Evolutionary conservation across 1,139 yeast species (phyloP).

Genomic region (Waltiozyma solani): DNA sequence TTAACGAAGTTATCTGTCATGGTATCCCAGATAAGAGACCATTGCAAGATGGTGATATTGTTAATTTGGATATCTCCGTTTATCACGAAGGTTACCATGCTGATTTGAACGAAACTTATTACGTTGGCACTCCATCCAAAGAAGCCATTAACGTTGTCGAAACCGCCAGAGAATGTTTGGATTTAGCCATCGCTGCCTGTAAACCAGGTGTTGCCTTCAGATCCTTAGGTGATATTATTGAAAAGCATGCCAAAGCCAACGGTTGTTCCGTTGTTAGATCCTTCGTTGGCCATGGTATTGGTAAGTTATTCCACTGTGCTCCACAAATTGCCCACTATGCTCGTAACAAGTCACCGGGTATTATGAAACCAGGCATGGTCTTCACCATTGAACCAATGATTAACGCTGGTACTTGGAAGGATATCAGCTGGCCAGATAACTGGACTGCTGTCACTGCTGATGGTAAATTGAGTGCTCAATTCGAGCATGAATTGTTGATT

Average conservation of each 20-base stretch:
- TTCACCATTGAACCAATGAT: slow-evolving; percentile 99
- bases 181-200: slow-evolving; percentile 69
- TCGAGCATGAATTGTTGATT: slow-evolving; percentile 85
- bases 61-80: slow-evolving; percentile 82
- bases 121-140: slow-evolving; percentile 88
- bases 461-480: slow-evolving; percentile 87
- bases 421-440: slow-evolving; percentile 91
- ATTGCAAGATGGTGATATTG: slow-evolving; percentile 87
- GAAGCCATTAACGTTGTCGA: slow-evolving; percentile 85
- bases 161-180: slow-evolving; percentile 85
- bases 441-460: slow-evolving; percentile 94
- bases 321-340: slow-evolving; percentile 96
- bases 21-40: slow-evolving; percentile 91
- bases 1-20: slow-evolving; percentile 93
- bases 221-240: slow-evolving; percentile 81
- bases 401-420: slow-evolving; percentile 76
- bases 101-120: slow-evolving; percentile 93
- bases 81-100: slow-evolving; percentile 87
- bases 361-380: slow-evolving; percentile 92
- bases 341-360: slow-evolving; percentile 86
- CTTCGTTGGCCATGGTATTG: slow-evolving; percentile 93
- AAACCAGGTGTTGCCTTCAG: slow-evolving; percentile 92
- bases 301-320: slow-evolving; percentile 78
- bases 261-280: slow-evolving; percentile 82
- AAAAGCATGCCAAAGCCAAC: slow-evolving; percentile 73